Percentiles rank a stretch among this genome's conserved stretches.
Conservation (phyloP, 352 stramenopile species). For the Thalassiosira hispida region DNA sequence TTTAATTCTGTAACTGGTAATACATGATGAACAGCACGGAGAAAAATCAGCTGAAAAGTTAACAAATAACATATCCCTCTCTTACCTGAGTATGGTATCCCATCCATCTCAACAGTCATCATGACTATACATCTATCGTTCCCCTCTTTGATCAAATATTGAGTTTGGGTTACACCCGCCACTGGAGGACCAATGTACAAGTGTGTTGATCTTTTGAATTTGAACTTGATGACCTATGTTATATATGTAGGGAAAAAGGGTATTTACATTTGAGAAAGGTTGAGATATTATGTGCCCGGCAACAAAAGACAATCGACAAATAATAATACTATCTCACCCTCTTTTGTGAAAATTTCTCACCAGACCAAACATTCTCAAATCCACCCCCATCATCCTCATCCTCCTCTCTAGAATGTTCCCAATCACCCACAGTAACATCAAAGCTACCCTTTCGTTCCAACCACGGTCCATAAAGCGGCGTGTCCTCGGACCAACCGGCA, state of each 20-base stretch:
- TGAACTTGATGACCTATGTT: constrained; percentile 63
- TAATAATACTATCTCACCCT: no score
- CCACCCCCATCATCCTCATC: no score
- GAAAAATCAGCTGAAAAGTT: no score
- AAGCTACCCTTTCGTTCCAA: constrained; percentile 66
- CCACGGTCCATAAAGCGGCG: constrained; percentile 75
- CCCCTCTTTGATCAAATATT: constrained; percentile 67
- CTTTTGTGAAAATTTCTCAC: constrained; percentile 40
- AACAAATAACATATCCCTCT: no score
- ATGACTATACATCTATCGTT: constrained; percentile 71
- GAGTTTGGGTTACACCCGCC: constrained; percentile 75
- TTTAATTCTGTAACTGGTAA: no score
- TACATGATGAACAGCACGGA: no score
- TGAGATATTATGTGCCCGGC: no score
- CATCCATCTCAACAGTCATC: constrained; percentile 72
- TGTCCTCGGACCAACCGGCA: constrained; percentile 66
- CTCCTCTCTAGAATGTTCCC: constrained; percentile 55
- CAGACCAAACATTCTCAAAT: constrained; percentile 63
- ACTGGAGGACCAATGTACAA: constrained; percentile 80
- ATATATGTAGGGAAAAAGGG: neutral
- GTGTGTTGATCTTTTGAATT: constrained; percentile 75
- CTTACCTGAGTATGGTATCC: no score
- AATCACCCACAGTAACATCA: constrained; percentile 69
- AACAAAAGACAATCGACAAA: no score
- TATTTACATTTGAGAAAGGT: neutral